Evolutionary conservation across 495 filamentous ascomycete species (phyloP), one percentile per base, ranked within the genome.

Genomic region (Trichocladium uniseriatum): DNA sequence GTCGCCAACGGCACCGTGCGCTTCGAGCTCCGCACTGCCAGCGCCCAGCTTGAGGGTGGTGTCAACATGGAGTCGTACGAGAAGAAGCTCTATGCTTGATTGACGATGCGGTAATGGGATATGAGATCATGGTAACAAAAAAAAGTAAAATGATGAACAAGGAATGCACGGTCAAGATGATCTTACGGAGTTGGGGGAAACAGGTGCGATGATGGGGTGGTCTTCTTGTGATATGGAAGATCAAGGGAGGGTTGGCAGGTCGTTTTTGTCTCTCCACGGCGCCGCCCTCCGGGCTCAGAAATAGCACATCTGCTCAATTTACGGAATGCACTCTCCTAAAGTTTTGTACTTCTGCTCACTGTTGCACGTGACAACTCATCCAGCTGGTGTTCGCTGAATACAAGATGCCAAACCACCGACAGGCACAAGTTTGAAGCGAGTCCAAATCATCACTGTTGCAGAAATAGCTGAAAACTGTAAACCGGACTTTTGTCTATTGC

Each of bases 41-140:
- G 89, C 70, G 92, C 94, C 38, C 86, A 90, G 78, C 76, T 91
- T 44, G 92, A 98, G 77, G 92, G 92, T 54, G 87, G 87, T 61
- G 89, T 99, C 56, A 91, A 97, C 59, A 84, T 99, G 77, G 87
- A 97, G 71, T 92, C 84, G 67, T 97, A 92, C 67, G 94, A 95
- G 73, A 99, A 97, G 83, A 99, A 96, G 75, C 83, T 99, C 52
- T 98, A 95, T 69, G 86, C 89, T 51, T 95, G 38, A 27, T 51
- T 95, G 38, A 27, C 16, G 10, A 34, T 20, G 14, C 28, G 6
- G 37, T 28, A 45, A 51, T 43, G 38, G 32, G 37, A 45, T 39
- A 50, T 48, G 45, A 53, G 38, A n/a, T n/a, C n/a, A n/a, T n/a
- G 39, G 36, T 45, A 39, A 41, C 5, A 35, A 32, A 28, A 41